Base-by-base conservation (phyloP, 2,329 filamentous ascomycete species). In the Akanthomyces lecanii region DNA sequence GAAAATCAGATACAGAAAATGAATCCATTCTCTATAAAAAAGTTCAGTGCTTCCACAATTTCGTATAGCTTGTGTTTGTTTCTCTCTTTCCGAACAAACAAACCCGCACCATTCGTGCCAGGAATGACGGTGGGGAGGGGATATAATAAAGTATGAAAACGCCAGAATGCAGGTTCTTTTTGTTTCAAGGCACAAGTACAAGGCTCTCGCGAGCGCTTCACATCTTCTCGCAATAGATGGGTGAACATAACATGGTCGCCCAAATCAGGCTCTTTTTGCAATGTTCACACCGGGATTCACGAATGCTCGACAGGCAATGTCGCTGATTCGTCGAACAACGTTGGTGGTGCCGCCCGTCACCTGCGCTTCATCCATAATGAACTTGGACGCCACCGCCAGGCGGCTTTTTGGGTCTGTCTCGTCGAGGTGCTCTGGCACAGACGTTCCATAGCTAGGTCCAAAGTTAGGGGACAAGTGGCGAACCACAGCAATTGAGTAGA, bases 401-500 rank as follows among this genome's bases (percentile, higher is more conserved):
- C 87, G 87, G 70, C 84, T 87, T 65, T 85, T 85, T 1, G 86
- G 81, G 55, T 90, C 87, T 51, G 80, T 83, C 74, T 91, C 89
- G 69, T 89, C 87, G 5, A 86, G 78, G 63, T 86, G 85, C 53
- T 83, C 80, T 1, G 84, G 82, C 8, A 83, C 77, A 28, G 82
- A 79, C 64, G 78, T 82, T 66, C 83, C 83, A 38, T 84, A 84
- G 66, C 82, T 83, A 12, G 85, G 78, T 16, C 83, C 83, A 70
- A 83, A 86, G 52, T 86, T 84, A 38, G 87, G 86, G 52, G 89
- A 87, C 56, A 92, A 81, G 66, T 93, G 86, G 30, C 92, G 87
- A 18, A 90, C 87, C 62, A 96, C 85, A 10, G 90, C 91, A 67
- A 97, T 89, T 0, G 91, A 95, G 76, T 97, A 97, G 63, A 97